Evolutionary conservation across 371 early-diverging fungal genomes (phyloP), one percentile per base, ranked within the genome.

Genomic region (Furculomyces boomerangus): DNA sequence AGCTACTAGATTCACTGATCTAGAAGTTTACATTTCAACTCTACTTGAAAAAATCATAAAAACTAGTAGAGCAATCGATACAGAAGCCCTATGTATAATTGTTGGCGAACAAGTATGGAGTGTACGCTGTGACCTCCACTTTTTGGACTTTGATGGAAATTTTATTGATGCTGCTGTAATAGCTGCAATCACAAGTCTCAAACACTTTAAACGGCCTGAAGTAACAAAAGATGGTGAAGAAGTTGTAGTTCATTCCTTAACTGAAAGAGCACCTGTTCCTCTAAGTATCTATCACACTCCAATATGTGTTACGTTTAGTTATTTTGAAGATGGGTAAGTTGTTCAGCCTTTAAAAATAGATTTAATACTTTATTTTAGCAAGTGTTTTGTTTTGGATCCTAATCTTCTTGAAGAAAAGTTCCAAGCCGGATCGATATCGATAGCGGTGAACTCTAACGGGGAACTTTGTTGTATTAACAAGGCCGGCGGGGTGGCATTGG

Each of bases 21-120:
- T 84, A 53, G 94, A 92, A 61, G 80, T 92, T 0, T 63, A 84
- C 30, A 73, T 94, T 25, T 79, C 78, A 35, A 78, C 93, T 30
- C 65, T 88, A 59, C 70, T 97, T 27, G 97, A 97, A 62, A 90
- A 86, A 57, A 80, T 86, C 2, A 62, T 97, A 60, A 77, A 80
- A 57, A 71, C 81, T 56, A 81, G 83, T 56, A 74, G 90, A 52
- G 93, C 92, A 10, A 71, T 97, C 53, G 96, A 97, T 62, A 84
- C 90, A 20, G 98, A 97, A 67, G 88, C 93, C 7, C 72, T 97
- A 55, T 95, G 98, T 67, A 90, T 97, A 52, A 73, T 93, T 31
- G 85, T 93, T n/a, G 91, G 93, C 30, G 88, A 92, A 64, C 45
- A 50, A 24, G 94, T 93, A 2, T 97, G 96, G 94, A 67, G 74